These are phyloP conservation scores for Podospora tetraspora DNA, from an alignment of 495 filamentous ascomycete species.

Conservation along the genomic window DNA sequence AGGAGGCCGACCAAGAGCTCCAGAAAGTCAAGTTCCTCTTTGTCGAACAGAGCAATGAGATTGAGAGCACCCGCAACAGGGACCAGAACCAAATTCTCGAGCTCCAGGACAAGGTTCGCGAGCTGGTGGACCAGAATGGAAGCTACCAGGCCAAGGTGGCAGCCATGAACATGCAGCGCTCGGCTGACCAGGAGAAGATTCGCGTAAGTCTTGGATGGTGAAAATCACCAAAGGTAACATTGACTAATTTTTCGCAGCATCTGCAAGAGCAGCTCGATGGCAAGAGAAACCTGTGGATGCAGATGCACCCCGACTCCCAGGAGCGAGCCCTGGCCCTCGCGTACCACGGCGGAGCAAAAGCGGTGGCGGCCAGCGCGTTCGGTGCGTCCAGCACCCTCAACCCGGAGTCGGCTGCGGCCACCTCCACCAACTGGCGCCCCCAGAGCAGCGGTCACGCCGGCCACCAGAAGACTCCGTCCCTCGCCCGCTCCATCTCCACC, in stretches of 20 bases:
- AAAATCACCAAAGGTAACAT: not conserved
- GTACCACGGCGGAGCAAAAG: not conserved
- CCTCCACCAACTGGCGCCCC: not conserved
- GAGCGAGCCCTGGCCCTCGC: constrained; percentile 10
- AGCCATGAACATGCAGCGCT: not conserved
- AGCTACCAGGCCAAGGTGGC: not conserved
- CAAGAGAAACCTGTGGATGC: constrained; percentile 25
- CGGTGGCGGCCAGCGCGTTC: not conserved
- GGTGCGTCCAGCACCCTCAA: not conserved
- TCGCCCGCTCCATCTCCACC: not conserved
- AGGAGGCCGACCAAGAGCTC: not conserved
- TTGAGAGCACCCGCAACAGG: not conserved
- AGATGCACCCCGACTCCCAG: constrained; percentile 19
- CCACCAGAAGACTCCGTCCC: not conserved
- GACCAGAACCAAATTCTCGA: not conserved
- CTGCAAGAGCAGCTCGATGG: constrained; percentile 22
- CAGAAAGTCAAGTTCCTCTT: not conserved
- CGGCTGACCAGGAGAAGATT: not conserved
- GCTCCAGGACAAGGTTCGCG: not conserved
- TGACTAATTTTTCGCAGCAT: not conserved
- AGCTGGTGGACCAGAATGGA: not conserved
- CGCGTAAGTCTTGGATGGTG: not conserved
- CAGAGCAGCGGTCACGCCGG: not conserved
- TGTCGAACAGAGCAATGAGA: not conserved
- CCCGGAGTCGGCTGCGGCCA: not conserved